phyloP scores from a whole-genome alignment of 2,329 filamentous ascomycete species.

The Aspergillus ustus region DNA sequence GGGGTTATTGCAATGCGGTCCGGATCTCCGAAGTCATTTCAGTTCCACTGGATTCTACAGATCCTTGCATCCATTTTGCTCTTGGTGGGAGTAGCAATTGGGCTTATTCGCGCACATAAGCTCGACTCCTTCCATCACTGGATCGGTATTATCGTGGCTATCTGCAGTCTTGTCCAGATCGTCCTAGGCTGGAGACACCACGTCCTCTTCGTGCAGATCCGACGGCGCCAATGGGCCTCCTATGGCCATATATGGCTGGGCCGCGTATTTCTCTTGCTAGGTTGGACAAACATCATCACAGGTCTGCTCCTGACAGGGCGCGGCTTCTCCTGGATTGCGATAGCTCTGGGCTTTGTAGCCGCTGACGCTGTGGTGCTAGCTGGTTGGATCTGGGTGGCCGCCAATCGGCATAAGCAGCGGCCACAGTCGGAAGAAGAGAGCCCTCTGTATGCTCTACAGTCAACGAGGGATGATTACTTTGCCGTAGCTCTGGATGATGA shows the following conservation, averaged over 20 bases:
- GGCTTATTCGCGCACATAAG: conserved; percentile 7
- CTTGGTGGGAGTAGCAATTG: conserved; percentile 5
- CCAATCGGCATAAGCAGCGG: conserved; percentile 1
- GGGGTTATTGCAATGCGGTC: conserved; percentile 17
- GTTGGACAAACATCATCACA: conserved; percentile 18
- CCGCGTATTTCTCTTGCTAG: conserved; percentile 10
- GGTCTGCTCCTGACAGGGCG: conserved; percentile 9
- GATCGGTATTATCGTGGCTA: conserved; percentile 12
- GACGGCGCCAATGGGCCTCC: conserved; percentile 15
- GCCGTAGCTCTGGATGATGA: conserved; percentile 4
- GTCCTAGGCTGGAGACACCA: conserved; percentile 18
- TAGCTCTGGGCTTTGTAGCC: conserved; percentile 1
- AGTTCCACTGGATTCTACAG: conserved; percentile 18
- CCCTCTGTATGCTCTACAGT: neutral
- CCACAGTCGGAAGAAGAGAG: neutral
- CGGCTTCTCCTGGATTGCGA: neutral
- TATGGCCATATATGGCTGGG: conserved; percentile 17
- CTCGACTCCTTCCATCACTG: conserved; percentile 9
- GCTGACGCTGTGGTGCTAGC: conserved; percentile 1
- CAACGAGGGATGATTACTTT: conserved; percentile 7
- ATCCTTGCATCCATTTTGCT: conserved; percentile 4
- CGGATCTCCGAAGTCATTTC: conserved; percentile 8
- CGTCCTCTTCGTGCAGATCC: conserved; percentile 14
- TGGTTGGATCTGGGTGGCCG: conserved; percentile 13
- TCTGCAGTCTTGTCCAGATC: conserved; percentile 1